Conservation (phyloP, 306 rosid species). For the Vigna nakashimae region DNA sequence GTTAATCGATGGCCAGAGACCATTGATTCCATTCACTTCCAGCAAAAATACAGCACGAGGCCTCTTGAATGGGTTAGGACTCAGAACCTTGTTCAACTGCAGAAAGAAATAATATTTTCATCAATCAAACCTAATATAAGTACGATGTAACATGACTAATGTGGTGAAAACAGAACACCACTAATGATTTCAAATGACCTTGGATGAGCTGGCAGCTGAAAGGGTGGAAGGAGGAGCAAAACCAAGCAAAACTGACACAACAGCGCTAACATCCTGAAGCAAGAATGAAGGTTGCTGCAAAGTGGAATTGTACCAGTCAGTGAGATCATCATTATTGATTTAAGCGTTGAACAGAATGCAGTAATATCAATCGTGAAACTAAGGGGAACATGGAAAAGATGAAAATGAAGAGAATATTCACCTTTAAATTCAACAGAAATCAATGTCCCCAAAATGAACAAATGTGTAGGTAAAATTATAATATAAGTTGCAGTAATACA, state of each 20-base stretch:
- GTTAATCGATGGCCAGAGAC: constrained; percentile 53
- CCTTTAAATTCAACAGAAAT: constrained; percentile 26
- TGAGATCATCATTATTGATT: constrained; percentile 34
- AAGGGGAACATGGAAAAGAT: constrained; percentile 15
- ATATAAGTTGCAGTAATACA: neutral
- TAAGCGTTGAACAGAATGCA: constrained; percentile 12
- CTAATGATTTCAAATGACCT: constrained; percentile 59
- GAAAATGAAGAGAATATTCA: constrained; percentile 8
- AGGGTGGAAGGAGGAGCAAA: constrained; percentile 76
- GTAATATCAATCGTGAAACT: constrained; percentile 1
- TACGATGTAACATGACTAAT: constrained; percentile 23
- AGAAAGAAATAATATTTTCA: constrained; percentile 38
- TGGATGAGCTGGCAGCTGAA: constrained; percentile 76
- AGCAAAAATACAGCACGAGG: constrained; percentile 85
- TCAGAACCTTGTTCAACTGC: constrained; percentile 86
- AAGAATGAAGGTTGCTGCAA: constrained; percentile 67
- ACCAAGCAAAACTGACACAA: constrained; percentile 88
- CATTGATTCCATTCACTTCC: constrained; percentile 75
- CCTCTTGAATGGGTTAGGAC: constrained; percentile 91
- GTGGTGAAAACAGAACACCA: constrained; percentile 11
- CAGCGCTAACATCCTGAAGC: constrained; percentile 77
- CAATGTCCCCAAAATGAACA: constrained; percentile 19
- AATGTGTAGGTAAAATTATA: constrained; percentile 1
- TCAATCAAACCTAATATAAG: constrained; percentile 40
- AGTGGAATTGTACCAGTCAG: constrained; percentile 37